phyloP scores from a whole-genome alignment of 164 flowering plant genomes.

The Piper betle region DNA sequence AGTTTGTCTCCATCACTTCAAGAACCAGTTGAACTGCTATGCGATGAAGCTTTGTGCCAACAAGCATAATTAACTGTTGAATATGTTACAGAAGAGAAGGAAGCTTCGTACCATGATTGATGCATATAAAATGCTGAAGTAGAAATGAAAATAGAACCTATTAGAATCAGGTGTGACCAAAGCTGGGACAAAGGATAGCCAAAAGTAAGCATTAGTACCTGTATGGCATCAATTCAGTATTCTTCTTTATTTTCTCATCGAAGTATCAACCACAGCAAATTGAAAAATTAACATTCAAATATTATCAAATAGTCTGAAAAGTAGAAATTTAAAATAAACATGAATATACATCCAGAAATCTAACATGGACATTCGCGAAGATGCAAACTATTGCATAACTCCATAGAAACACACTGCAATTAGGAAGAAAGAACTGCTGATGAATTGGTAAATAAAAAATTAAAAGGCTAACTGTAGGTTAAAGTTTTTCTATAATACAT shows the following conservation, averaged over 20 bases:
- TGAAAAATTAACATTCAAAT: neutral
- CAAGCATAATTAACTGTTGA: slow-evolving; percentile 50
- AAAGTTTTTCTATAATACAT: neutral
- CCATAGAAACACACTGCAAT: slow-evolving; percentile 83
- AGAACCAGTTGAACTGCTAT: slow-evolving; percentile 73
- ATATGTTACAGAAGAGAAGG: neutral
- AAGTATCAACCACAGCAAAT: neutral
- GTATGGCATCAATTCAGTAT: slow-evolving; percentile 6
- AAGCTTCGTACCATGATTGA: neutral
- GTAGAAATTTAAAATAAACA: neutral
- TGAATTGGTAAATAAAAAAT: neutral
- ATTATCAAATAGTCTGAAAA: neutral
- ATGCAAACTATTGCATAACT: slow-evolving; percentile 61
- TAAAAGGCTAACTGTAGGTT: neutral
- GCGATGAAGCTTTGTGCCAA: slow-evolving; percentile 75
- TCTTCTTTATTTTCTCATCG: slow-evolving; percentile 6
- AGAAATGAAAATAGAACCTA: slow-evolving; percentile 1
- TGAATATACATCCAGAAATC: slow-evolving; percentile 6
- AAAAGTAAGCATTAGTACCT: slow-evolving; percentile 74
- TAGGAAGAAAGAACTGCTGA: neutral
- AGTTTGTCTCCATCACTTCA: slow-evolving; percentile 40
- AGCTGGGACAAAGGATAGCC: slow-evolving; percentile 78
- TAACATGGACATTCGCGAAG: slow-evolving; percentile 68
- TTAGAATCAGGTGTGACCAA: slow-evolving; percentile 32
- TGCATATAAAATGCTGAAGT: neutral